Evolutionary conservation across 108 stramenopile genomes (phyloP), one percentile per base, ranked within the genome.

Genomic region (Nannochloropsis salina): DNA sequence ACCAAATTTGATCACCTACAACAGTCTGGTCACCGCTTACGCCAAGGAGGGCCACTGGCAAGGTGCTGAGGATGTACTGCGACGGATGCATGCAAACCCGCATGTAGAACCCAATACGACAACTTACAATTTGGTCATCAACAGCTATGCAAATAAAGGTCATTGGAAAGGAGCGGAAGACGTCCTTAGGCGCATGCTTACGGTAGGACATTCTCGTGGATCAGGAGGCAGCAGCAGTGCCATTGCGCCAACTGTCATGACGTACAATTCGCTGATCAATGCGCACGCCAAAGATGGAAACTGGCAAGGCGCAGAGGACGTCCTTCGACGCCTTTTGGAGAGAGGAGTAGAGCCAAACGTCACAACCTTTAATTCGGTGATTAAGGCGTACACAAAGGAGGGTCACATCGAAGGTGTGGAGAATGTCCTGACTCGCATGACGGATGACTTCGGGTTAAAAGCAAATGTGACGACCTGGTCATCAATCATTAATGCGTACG

Each of bases 261-360:
- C 61, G 15, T 74, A 74, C 61, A 74, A 74, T 74, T n/a, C 20
- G 20, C n/a, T 74, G 61, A 74, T 74, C 4, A 74, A 74, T 74
- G 61, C 61, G n/a, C 61, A 74, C n/a, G 61, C 61, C 61, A 74
- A 74, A n/a, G 61, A 74, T n/a, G 61, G 61, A 74, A 74, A 74
- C 61, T 74, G n/a, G 3, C 1, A 74, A n/a, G 61, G 61, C 20
- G 61, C 61, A 4, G 20, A n/a, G 4, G 15, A 15, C n/a, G 61
- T 74, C 20, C n/a, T 74, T 4, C 20, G 20, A n/a, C 61, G 61
- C 20, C 61, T 74, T n/a, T 74, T 74, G 61, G 61, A 74, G 61
- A 15, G 61, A 74, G 61, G 61, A 15, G 6, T 74, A 74, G 61
- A 74, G 61, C 61, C 61, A 15, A 74, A 15, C 6, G 61, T 74